Evolutionary conservation across 169 alveolate genomes (phyloP).

Genomic region (Plasmodium fragile): DNA sequence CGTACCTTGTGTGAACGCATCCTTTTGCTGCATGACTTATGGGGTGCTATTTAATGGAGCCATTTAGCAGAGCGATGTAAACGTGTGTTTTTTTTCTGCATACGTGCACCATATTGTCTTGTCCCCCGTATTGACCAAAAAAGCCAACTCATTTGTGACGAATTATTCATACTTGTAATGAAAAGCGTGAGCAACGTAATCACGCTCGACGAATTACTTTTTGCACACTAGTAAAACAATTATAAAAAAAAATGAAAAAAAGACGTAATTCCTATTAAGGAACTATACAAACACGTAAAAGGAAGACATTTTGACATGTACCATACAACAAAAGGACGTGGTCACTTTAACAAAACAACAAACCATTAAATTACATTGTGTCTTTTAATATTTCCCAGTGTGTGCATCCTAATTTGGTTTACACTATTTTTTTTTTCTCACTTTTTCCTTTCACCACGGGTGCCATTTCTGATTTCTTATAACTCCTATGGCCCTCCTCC

Average conservation of each 20-base stretch:
- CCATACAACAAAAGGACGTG: not conserved
- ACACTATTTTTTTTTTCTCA: not conserved
- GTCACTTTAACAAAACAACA: not conserved
- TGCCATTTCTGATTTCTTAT: not conserved
- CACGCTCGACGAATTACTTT: not conserved
- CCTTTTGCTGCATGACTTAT: not conserved
- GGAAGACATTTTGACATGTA: not conserved
- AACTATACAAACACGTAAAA: not conserved
- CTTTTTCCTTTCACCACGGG: not conserved
- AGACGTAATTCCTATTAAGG: not conserved
- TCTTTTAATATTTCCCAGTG: not conserved
- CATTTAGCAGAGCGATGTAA: not conserved
- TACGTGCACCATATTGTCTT: not conserved
- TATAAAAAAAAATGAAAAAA: constrained; percentile 6
- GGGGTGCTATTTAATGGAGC: not conserved
- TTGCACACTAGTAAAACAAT: constrained; percentile 6
- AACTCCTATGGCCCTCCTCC: not conserved
- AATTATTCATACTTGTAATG: constrained; percentile 5
- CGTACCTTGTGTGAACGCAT: constrained; percentile 37
- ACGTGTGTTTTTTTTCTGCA: not conserved
- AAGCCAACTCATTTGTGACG: constrained; percentile 1
- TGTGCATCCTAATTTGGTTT: not conserved
- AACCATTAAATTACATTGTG: not conserved
- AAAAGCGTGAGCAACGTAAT: not conserved
- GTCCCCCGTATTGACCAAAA: not conserved